Evolutionary conservation across 2,329 filamentous ascomycete genomes (phyloP).

Genomic region (Cryphonectria naterciae): DNA sequence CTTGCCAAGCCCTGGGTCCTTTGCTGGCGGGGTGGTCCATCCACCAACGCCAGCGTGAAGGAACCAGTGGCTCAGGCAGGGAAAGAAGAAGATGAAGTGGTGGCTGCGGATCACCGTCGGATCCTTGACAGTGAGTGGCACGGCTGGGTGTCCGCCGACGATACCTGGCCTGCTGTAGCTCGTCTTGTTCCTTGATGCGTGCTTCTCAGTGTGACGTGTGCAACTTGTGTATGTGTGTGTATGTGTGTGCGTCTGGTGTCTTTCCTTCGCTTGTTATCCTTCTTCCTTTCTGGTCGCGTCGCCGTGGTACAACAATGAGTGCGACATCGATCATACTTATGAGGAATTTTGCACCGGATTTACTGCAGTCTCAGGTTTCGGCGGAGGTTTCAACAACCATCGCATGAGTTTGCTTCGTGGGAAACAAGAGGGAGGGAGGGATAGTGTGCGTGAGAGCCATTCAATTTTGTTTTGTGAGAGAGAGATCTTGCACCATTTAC

Average conservation of each 20-base stretch:
- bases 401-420: neutral
- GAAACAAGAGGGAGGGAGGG: neutral
- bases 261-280: neutral
- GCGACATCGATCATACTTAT: neutral
- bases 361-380: conserved; percentile 2
- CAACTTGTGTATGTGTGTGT: conserved; percentile 4
- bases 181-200: conserved; percentile 24
- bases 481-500: conserved; percentile 2
- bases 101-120: conserved; percentile 21
- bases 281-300: neutral
- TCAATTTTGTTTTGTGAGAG: neutral
- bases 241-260: neutral
- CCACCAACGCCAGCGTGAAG: neutral
- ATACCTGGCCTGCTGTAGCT: conserved; percentile 20
- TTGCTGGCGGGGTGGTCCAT: neutral
- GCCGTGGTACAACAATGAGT: neutral
- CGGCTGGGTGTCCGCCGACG: conserved; percentile 6
- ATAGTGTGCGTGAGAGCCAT: neutral
- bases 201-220: conserved; percentile 21
- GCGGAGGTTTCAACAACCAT: conserved; percentile 10
- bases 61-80: neutral
- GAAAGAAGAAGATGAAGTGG: neutral
- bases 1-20: neutral
- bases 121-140: conserved; percentile 21
- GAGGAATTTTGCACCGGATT: conserved; percentile 1